Evolutionary conservation across 2,329 filamentous ascomycete genomes (phyloP), one percentile per base, ranked within the genome.

Genomic region (Chrysosporium keratinophilum): DNA sequence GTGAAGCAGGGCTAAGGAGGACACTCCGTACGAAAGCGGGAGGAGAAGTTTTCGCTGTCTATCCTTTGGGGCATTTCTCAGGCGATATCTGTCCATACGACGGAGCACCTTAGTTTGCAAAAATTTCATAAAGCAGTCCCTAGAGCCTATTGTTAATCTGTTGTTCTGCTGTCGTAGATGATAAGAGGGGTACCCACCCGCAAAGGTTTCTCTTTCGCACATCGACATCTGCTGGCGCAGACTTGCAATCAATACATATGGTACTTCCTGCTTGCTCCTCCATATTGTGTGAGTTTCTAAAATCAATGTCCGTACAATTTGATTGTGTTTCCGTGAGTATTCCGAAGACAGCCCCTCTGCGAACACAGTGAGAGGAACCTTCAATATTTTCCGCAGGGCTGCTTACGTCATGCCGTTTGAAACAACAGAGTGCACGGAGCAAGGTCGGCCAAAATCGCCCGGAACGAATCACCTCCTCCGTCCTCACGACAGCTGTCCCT

Each of bases 11-110:
- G 82, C 80, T 12, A 85, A 77, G 0, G 91, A 97, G 1, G 87
- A 93, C 1, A 85, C 74, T 0, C 93, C 91, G 62, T 88, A 84
- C 0, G 90, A 95, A 1, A 96, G 73, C 5, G 89, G 88, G 17
- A 95, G 73, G 15, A 95, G 73, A 46, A 95, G 79, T 61, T 70
- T 79, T 60, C 71, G 73, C 54, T 71, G 71, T 50, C 71, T 64
- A 42, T 71, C 70, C 54, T 69, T 67, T 19, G 69, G 62, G 7
- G 61, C 55, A 49, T 62, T 61, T 60, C 59, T 65, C 45, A 62
- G 75, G 44, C 78, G 75, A 64, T 84, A 86, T 40, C 76, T 76
- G 60, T 84, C 82, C 73, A 86, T 80, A 46, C 89, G 86, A 69
- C 91, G 91, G 61, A 88, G 78, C 57, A 83, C 78, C 70, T 97